Evolutionary conservation across 2,329 filamentous ascomycete genomes (phyloP), one percentile per base, ranked within the genome.

Genomic region (Helotiales sp.): DNA sequence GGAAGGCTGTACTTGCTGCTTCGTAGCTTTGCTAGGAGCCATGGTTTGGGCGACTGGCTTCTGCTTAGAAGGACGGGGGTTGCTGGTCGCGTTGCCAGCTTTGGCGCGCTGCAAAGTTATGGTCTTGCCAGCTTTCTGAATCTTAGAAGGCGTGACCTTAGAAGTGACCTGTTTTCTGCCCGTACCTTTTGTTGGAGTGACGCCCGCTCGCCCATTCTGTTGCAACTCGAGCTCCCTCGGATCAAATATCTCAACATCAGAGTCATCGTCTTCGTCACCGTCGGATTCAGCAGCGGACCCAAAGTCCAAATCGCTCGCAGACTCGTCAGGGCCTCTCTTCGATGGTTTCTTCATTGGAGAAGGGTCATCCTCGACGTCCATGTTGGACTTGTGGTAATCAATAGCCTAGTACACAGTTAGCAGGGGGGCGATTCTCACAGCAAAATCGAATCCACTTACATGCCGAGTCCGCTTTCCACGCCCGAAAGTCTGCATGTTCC

Each of bases 401-500:
- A 73, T 45, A 52, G 22, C 52, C 67, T 72, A 49, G 37, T 17
- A 15, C 15, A 20, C 20, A 45, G 22, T 64, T 34, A 37, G 61
- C 13, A 57, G 49, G 15, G 28, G 1, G 32, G 26, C 22, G 13
- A 37, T 13, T 3, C 22, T 13, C 8, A 28, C 8, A 61, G 30
- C 17, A 20, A 10, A 28, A 50, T 15, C 11, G 5, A 8, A n/a
- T 20, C 15, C 45, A 73, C 73, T 67, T 32, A 77, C 76, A 47
- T 76, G 71, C 61, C 76, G 70, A 24, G 72, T 68, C 72, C 96
- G 87, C 70, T 93, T 92, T 45, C 96, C 96, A 67, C 96, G 88
- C 11, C 96, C 96, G 57, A 97, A 87, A n/a, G 87, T 87, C 77
- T 96, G 88, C 58, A 89, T 85, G 66, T 89, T 88, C 17, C 82